Conservation (phyloP, 2,329 filamentous ascomycete species). For the Falciphora oryzae region DNA sequence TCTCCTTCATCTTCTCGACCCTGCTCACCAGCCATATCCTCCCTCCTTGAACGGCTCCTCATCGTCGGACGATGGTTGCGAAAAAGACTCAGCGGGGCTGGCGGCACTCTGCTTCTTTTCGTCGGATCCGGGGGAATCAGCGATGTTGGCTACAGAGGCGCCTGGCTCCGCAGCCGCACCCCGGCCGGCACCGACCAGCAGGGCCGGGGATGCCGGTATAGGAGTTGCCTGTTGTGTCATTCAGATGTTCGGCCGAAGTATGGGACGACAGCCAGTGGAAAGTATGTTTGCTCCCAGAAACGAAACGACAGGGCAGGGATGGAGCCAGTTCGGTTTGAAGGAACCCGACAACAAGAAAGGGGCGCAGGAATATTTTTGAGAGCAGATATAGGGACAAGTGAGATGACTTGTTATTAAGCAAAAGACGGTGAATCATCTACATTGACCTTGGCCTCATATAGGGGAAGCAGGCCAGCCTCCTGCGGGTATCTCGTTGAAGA, state of each 20-base stretch:
- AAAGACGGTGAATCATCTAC: no score
- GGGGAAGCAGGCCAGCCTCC: no score
- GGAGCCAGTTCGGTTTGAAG: no score
- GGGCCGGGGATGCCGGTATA: not conserved
- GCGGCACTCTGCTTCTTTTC: not conserved
- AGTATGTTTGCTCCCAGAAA: not conserved
- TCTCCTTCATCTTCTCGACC: not conserved
- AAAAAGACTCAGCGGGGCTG: not conserved
- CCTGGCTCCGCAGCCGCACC: not conserved
- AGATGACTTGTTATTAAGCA: no score
- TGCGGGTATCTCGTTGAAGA: not conserved
- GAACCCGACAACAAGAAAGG: no score
- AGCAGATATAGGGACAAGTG: no score
- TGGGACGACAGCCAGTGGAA: not conserved
- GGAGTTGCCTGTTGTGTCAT: not conserved
- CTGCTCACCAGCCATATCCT: slow-evolving; percentile 51
- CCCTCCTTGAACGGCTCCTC: slow-evolving; percentile 41
- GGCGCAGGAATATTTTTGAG: no score
- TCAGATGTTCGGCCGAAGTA: not conserved
- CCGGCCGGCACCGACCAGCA: not conserved
- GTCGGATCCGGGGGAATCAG: not conserved
- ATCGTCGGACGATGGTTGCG: slow-evolving; percentile 2
- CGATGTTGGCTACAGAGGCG: not conserved
- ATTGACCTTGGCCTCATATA: no score
- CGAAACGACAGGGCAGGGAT: not conserved